Percentiles rank a stretch among this genome's conserved stretches.
These are phyloP conservation scores for Sarocladiaceae sp. DNA, from an alignment of 2,329 filamentous ascomycete species.

Conservation along the genomic window DNA sequence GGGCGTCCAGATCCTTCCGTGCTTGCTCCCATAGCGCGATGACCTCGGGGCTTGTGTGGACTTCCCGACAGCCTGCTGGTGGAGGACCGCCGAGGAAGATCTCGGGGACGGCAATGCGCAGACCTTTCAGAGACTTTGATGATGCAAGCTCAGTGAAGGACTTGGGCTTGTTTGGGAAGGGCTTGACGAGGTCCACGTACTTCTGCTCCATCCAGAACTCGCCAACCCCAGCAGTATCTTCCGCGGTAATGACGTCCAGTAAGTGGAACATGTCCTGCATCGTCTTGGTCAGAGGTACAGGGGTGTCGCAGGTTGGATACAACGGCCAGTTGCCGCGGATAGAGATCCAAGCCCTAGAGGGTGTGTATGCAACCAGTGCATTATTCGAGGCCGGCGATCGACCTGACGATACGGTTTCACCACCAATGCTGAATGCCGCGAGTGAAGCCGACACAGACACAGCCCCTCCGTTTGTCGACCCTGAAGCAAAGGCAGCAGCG, in stretches of 20 bases:
- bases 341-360: slow-evolving; percentile 47
- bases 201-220: slow-evolving; percentile 54
- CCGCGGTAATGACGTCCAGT: slow-evolving; percentile 40
- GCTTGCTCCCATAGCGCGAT: slow-evolving; percentile 26
- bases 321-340: slow-evolving; percentile 51
- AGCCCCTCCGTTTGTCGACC: slow-evolving; percentile 53
- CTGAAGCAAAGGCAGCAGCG: slow-evolving; percentile 51
- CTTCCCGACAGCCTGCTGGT: slow-evolving; percentile 13
- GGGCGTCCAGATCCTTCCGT: slow-evolving; percentile 27
- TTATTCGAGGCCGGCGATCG: slow-evolving; percentile 54
- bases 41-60: slow-evolving; percentile 17
- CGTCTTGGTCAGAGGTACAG: slow-evolving; percentile 48
- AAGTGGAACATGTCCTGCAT: slow-evolving; percentile 45
- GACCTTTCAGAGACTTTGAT: slow-evolving; percentile 39
- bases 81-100: slow-evolving; percentile 43
- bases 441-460: slow-evolving; percentile 46
- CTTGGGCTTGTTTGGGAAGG: slow-evolving; percentile 23
- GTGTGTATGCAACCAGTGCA: slow-evolving; percentile 50
- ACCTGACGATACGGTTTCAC: slow-evolving; percentile 53
- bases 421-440: slow-evolving; percentile 48
- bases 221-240: slow-evolving; percentile 34
- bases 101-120: slow-evolving; percentile 43
- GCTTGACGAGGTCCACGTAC: slow-evolving; percentile 34
- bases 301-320: slow-evolving; percentile 51
- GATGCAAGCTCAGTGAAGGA: too few species aligned